These are phyloP conservation scores for Daedalea quercina DNA, from an alignment of 768 basidiomycete species.

Conservation along the genomic window DNA sequence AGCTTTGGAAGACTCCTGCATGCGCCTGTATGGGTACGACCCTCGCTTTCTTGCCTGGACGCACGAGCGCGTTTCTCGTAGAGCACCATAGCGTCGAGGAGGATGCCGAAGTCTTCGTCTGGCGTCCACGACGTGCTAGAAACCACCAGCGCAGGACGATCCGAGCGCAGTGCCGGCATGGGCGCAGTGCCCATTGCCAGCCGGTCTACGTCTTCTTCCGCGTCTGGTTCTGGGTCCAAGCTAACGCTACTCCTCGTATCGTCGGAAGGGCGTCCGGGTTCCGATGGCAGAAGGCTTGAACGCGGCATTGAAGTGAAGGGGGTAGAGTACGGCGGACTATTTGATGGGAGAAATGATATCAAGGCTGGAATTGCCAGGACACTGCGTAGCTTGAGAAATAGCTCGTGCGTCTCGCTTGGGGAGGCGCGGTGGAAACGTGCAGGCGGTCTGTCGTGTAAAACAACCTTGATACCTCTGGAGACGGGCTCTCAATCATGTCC, in stretches of 20 bases:
- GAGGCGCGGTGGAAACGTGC: constrained; percentile 70
- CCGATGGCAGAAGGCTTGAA: constrained; percentile 6
- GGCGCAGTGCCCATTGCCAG: constrained; percentile 20
- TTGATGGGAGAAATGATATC: constrained; percentile 44
- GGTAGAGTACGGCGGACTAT: constrained; percentile 51
- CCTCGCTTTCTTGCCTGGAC: constrained; percentile 13
- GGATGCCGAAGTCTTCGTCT: constrained; percentile 89
- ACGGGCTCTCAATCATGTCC: constrained; percentile 2
- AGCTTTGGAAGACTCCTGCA: constrained; percentile 55
- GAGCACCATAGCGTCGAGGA: constrained; percentile 62
- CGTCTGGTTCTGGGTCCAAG: constrained; percentile 12
- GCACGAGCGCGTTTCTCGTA: constrained; percentile 60
- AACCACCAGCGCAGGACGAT: constrained; percentile 81
- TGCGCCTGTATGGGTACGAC: too few species aligned
- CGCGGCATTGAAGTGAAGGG: constrained; percentile 47
- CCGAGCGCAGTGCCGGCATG: constrained; percentile 49
- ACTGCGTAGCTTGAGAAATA: constrained; percentile 46
- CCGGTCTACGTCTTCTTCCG: constrained; percentile 11
- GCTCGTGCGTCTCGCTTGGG: constrained; percentile 67
- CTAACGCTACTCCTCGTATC: constrained; percentile 6
- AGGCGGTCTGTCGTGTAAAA: constrained; percentile 90
- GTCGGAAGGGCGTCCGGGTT: neutral
- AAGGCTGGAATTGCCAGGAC: constrained; percentile 47
- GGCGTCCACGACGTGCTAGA: constrained; percentile 97
- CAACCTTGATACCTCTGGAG: constrained; percentile 65